Evolutionary conservation across 306 rosid genomes (phyloP).

Genomic region (Urtica urens): DNA sequence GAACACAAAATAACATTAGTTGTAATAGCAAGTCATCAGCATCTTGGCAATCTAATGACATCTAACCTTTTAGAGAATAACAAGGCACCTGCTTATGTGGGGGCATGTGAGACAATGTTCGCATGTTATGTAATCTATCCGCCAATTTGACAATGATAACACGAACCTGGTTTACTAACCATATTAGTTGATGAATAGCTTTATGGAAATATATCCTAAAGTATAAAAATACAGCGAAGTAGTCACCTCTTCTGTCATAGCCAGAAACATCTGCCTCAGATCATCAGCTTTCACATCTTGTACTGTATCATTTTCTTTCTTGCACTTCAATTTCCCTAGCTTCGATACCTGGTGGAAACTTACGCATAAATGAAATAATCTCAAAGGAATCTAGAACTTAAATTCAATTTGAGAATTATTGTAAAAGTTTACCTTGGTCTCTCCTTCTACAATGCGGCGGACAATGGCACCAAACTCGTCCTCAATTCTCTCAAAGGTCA

Average conservation of each 20-base stretch:
- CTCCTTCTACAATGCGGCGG: slow-evolving; percentile 96
- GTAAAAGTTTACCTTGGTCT: slow-evolving; percentile 63
- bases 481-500: slow-evolving; percentile 84
- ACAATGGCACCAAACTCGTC: slow-evolving; percentile 86
- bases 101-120: slow-evolving; percentile 95
- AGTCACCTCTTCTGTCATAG: slow-evolving; percentile 96
- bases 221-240: slow-evolving; percentile 14
- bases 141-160: slow-evolving; percentile 95
- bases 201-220: slow-evolving; percentile 13
- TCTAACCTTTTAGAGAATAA: slow-evolving; percentile 15
- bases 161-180: slow-evolving; percentile 61
- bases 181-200: slow-evolving; percentile 20
- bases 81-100: slow-evolving; percentile 83
- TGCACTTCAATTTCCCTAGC: slow-evolving; percentile 85
- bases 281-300: slow-evolving; percentile 99
- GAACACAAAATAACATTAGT: slow-evolving; percentile 22
- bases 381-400: slow-evolving; percentile 16
- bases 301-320: slow-evolving; percentile 61
- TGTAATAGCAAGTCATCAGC: slow-evolving; percentile 14
- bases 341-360: slow-evolving; percentile 67
- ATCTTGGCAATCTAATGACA: slow-evolving; percentile 6
- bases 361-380: slow-evolving; percentile 12
- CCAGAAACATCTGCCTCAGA: slow-evolving; percentile 92
- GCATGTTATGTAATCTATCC: slow-evolving; percentile 95
- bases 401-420: slow-evolving; percentile 9